These are phyloP conservation scores for Aspergillus baeticus DNA, from an alignment of 495 filamentous ascomycete species.

Conservation along the genomic window DNA sequence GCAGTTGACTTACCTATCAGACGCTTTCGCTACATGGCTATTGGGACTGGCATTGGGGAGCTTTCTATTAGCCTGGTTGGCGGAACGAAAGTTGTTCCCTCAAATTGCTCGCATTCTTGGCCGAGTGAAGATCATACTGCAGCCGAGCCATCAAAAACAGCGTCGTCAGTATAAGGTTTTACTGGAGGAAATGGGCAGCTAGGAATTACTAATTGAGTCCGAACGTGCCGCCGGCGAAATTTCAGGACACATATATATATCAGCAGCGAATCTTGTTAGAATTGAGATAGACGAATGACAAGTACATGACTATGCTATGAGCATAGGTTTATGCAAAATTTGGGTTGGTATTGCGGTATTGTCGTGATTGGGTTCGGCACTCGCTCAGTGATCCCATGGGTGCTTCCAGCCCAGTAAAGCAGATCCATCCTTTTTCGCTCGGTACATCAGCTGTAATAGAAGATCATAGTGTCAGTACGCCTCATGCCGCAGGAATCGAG, in stretches of 20 bases:
- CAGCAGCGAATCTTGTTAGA: neutral
- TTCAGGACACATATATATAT: neutral
- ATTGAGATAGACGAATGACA: neutral
- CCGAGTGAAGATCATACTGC: conserved; percentile 50
- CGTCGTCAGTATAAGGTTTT: conserved; percentile 87
- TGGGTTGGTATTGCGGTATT: neutral
- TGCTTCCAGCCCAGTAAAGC: conserved; percentile 93
- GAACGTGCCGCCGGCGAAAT: neutral
- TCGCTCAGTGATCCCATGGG: conserved; percentile 95
- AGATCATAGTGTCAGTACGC: conserved; percentile 16
- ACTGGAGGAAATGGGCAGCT: conserved; percentile 60
- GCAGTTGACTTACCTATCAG: conserved; percentile 77
- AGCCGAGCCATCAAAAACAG: conserved; percentile 62
- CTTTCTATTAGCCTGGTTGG: conserved; percentile 64
- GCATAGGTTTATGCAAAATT: neutral
- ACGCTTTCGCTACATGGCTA: conserved; percentile 68
- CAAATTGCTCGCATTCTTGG: conserved; percentile 68
- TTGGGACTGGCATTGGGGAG: conserved; percentile 64
- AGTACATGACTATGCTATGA: neutral
- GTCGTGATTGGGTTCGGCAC: neutral
- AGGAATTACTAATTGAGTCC: neutral
- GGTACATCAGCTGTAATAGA: conserved; percentile 77
- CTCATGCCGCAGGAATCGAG: conserved; percentile 5
- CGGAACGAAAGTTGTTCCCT: conserved; percentile 70
- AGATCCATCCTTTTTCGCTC: conserved; percentile 89